Conservation (phyloP, 495 filamentous ascomycete species). For the Penicillium crystallinum region DNA sequence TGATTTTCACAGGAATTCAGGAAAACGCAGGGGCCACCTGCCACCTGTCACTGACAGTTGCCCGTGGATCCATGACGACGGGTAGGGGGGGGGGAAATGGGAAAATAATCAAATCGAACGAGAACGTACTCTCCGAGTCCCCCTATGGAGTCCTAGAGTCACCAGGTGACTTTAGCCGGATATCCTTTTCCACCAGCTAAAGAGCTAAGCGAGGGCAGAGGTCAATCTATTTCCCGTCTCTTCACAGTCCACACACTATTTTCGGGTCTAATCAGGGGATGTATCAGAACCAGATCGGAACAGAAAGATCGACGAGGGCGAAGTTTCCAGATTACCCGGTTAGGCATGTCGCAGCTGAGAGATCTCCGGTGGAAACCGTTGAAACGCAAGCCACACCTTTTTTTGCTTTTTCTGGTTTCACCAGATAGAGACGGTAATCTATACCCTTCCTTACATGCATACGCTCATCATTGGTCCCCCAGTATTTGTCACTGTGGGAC, state of each 20-base stretch:
- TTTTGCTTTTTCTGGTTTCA: slow-evolving; percentile 13
- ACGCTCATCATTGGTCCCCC: slow-evolving; percentile 16
- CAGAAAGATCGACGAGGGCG: slow-evolving; percentile 22
- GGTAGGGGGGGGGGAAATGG: slow-evolving; percentile 6
- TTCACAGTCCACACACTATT: slow-evolving; percentile 8
- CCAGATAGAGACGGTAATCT: not conserved
- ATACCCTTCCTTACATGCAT: not conserved
- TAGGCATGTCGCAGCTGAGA: slow-evolving; percentile 16
- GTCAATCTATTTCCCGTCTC: slow-evolving; percentile 23
- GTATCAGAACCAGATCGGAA: slow-evolving; percentile 11
- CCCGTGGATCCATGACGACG: not conserved
- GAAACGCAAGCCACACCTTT: slow-evolving; percentile 25
- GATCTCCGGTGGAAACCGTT: slow-evolving; percentile 27
- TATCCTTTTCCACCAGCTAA: not conserved
- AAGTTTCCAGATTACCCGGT: slow-evolving; percentile 17
- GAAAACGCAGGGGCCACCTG: slow-evolving; percentile 22
- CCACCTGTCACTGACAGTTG: slow-evolving; percentile 23
- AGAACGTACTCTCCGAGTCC: not conserved
- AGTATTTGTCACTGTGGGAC: slow-evolving; percentile 37
- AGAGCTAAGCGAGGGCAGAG: not conserved
- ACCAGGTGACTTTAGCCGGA: too few relatives aligned
- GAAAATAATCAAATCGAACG: not conserved
- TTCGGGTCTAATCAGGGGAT: slow-evolving; percentile 12
- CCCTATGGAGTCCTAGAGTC: too few relatives aligned
- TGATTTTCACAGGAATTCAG: too few relatives aligned